Conservation (phyloP, 2,329 filamentous ascomycete species). For the Pestalotiopsis sp. region DNA sequence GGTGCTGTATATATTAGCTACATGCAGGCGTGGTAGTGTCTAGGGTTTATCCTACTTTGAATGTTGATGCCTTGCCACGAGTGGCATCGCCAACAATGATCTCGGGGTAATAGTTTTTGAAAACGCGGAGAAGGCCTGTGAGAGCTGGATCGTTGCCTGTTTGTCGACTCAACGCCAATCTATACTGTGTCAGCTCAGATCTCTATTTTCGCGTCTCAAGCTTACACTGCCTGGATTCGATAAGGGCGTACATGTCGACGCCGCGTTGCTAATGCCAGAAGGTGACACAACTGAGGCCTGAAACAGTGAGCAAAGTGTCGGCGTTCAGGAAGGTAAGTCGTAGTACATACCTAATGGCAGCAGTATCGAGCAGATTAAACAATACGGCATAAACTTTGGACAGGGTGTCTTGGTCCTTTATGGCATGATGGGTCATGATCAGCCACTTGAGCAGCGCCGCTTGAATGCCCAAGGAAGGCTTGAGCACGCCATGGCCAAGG, state of each 20-base stretch:
- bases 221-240: constrained; percentile 76
- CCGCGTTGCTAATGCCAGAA: constrained; percentile 78
- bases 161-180: constrained; percentile 60
- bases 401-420: constrained; percentile 66
- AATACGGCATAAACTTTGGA: constrained; percentile 74
- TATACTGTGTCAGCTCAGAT: constrained; percentile 29
- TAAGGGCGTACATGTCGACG: constrained; percentile 84
- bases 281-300: constrained; percentile 69
- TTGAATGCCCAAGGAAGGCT: constrained; percentile 73
- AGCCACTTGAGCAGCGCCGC: constrained; percentile 77
- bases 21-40: constrained; percentile 5
- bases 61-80: constrained; percentile 62
- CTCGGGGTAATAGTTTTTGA: constrained; percentile 89
- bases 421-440: constrained; percentile 72
- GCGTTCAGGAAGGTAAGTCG: background rate
- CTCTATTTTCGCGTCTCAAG: constrained; percentile 3
- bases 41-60: constrained; percentile 49
- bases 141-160: constrained; percentile 75
- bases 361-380: constrained; percentile 82
- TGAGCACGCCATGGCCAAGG: constrained; percentile 77
- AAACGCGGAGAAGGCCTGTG: constrained; percentile 76
- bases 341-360: constrained; percentile 64
- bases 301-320: constrained; percentile 24
- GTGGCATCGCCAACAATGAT: constrained; percentile 76
- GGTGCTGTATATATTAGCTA: constrained; percentile 57